These are phyloP conservation scores for Saccharomycopsis guyanensis DNA, from an alignment of 805 yeast species.

Conservation along the genomic window DNA sequence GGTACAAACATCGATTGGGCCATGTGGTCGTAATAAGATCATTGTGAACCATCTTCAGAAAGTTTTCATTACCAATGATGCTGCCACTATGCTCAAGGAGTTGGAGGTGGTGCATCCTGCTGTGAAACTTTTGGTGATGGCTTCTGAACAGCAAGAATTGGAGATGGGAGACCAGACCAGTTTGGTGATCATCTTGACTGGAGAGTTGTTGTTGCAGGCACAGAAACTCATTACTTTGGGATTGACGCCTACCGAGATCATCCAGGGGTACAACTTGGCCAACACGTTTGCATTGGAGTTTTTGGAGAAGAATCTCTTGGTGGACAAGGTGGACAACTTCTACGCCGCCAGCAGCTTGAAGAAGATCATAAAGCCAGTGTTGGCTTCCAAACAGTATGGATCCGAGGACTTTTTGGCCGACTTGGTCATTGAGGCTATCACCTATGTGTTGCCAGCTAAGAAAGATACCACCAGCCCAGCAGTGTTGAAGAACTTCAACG, in stretches of 20 bases:
- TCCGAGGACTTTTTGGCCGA: slow-evolving; percentile 69
- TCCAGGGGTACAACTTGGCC: slow-evolving; percentile 91
- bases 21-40: slow-evolving; percentile 94
- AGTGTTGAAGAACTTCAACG: slow-evolving; percentile 49
- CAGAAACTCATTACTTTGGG: slow-evolving; percentile 82
- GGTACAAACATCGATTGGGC: slow-evolving; percentile 93
- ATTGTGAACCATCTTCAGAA: slow-evolving; percentile 83
- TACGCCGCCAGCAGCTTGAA: slow-evolving; percentile 46
- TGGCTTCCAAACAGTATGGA: slow-evolving; percentile 91
- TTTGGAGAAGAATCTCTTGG: slow-evolving; percentile 50
- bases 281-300: slow-evolving; percentile 56
- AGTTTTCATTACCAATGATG: slow-evolving; percentile 88
- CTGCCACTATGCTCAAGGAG: slow-evolving; percentile 95
- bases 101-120: slow-evolving; percentile 96
- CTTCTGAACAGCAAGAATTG: slow-evolving; percentile 91
- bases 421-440: slow-evolving; percentile 79
- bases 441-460: slow-evolving; percentile 64
- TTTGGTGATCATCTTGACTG: slow-evolving; percentile 84
- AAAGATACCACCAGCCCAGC: slow-evolving; percentile 19
- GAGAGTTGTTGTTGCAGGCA: slow-evolving; percentile 80
- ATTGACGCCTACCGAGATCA: slow-evolving; percentile 83
- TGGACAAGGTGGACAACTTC: slow-evolving; percentile 55
- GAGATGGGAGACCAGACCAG: slow-evolving; percentile 98
- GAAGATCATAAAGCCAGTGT: slow-evolving; percentile 77
- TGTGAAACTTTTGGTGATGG: slow-evolving; percentile 91